Evolutionary conservation across 106 monocot genomes (phyloP), one percentile per base, ranked within the genome.

Genomic region (Hemerocallis citrina): DNA sequence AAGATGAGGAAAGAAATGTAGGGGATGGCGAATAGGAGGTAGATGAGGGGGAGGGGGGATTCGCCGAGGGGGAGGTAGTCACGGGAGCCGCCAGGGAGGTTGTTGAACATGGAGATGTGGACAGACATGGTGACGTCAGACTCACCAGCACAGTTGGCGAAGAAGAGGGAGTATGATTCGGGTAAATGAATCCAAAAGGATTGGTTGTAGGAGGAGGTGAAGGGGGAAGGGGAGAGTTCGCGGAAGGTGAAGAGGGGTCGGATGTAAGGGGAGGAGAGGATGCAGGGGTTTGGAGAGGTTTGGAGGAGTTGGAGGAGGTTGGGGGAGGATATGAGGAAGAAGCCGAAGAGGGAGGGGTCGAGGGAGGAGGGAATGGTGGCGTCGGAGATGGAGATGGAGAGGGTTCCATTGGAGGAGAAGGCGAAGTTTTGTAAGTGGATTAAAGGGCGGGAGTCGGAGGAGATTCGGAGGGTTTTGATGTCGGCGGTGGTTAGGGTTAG

Each of bases 1-100:
- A 56, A 5, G 2, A 28, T 67, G 20, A 74, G 15, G 60, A 81
- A 77, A 2, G 38, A 54, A 1, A 68, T 4, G 42, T 86, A 81
- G 1, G 59, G 30, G 16, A 74, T 4, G 0, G 81, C 65, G 32
- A 81, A 77, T 19, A 72, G 1, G 36, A 56, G 47, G 68, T 63
- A 81, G 34, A 78, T 60, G 29, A 67, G 22, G 11, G 82, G 82
- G 3, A 83, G 37, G 5, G 64, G 70, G 34, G 74, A 46, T 25
- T 83, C 70, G 35, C 82, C 82, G 17, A 83, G 67, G n/a, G 82
- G 73, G 23, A 78, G 69, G 52, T 74, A 83, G 52, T 83, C 77
- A 1, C 27, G 63, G 31, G 54, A 29, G 29, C 77, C 66, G 22
- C 64, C 70, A 2, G 61, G 42, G 15, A 52, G 28, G 41, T 40